Conservation (phyloP, 345 rosid species). For the Hibiscus tridactylites region DNA sequence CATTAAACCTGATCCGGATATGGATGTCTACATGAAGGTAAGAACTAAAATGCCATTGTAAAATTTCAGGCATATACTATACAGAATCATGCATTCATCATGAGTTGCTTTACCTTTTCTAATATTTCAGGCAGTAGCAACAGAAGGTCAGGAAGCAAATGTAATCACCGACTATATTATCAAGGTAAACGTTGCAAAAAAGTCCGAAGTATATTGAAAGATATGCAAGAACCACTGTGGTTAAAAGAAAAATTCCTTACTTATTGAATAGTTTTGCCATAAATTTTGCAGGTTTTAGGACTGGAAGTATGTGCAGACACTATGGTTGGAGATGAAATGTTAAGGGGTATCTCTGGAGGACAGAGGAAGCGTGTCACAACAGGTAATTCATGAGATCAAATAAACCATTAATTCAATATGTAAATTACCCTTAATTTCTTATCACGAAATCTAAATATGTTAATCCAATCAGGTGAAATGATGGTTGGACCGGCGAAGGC, state of each 20-base stretch:
- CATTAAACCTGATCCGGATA: constrained; percentile 73
- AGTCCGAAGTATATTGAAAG: neutral
- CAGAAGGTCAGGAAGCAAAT: constrained; percentile 35
- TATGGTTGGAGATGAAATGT: constrained; percentile 60
- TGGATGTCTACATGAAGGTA: constrained; percentile 82
- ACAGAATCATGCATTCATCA: too few relatives aligned
- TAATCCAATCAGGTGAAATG: constrained; percentile 47
- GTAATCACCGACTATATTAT: constrained; percentile 44
- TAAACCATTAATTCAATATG: neutral
- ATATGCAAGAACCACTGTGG: too few relatives aligned
- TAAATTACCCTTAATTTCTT: constrained; percentile 1
- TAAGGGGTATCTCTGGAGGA: constrained; percentile 80
- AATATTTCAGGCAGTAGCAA: constrained; percentile 35
- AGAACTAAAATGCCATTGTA: neutral
- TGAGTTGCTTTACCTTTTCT: neutral
- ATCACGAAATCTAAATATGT: neutral
- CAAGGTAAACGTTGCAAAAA: constrained; percentile 23
- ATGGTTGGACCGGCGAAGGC: constrained; percentile 60
- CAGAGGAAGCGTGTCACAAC: constrained; percentile 70
- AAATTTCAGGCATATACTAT: too few relatives aligned
- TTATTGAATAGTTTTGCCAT: neutral
- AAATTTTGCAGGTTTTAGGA: constrained; percentile 51
- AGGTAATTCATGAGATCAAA: constrained; percentile 16
- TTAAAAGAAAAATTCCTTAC: neutral
- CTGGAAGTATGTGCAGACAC: constrained; percentile 64